Base-by-base conservation (phyloP, 106 monocot species). In the Posidonia australis region DNA sequence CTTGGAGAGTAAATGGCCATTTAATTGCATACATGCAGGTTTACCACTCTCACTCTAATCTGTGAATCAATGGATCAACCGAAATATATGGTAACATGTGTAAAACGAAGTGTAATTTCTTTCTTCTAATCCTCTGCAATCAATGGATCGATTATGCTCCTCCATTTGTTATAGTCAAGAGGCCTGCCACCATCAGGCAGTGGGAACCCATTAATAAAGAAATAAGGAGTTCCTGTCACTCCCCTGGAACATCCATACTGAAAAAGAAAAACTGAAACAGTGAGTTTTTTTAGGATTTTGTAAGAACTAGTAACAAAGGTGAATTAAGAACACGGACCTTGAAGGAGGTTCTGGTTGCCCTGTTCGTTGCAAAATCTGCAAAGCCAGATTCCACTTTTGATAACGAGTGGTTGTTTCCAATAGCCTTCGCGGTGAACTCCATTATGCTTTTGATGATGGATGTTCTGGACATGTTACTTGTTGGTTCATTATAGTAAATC, bases 241-340 rank as follows among this genome's bases (percentile, higher is more conserved):
- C 87, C 87, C 68, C 90, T 78, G 23, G 84, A 69, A 63, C 90
- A 86, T 19, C 87, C 96, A 74, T 90, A 90, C 96, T 98, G 60
- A n/a, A n/a, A n/a, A n/a, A n/a, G n/a, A n/a, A n/a, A n/a, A n/a
- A n/a, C n/a, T n/a, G n/a, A n/a, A n/a, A n/a, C n/a, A n/a, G n/a
- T n/a, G n/a, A n/a, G n/a, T n/a, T n/a, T n/a, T n/a, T n/a, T n/a
- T n/a, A n/a, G n/a, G n/a, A n/a, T n/a, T n/a, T n/a, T n/a, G n/a
- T n/a, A n/a, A n/a, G n/a, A n/a, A n/a, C n/a, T n/a, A n/a, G n/a
- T n/a, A n/a, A n/a, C n/a, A n/a, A n/a, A n/a, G n/a, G n/a, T n/a
- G n/a, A n/a, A n/a, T n/a, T n/a, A n/a, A n/a, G n/a, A n/a, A n/a
- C 48, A 48, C 65, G 46, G 10, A 65, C 65, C 65, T 65, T 65